Base-by-base conservation (phyloP, 768 basidiomycete species). In the Mycena kentingensis region DNA sequence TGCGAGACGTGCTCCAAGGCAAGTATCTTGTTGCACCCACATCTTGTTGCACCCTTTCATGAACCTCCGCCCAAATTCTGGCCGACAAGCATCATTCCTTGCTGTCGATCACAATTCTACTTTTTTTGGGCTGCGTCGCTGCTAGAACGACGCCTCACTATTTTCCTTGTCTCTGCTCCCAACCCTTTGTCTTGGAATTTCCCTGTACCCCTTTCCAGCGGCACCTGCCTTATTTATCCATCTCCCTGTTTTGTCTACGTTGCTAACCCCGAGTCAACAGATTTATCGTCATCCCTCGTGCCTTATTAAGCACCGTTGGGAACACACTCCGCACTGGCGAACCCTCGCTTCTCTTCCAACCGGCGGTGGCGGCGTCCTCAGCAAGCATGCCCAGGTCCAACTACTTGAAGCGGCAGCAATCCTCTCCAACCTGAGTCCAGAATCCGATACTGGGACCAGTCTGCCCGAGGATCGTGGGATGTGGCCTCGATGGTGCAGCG, bases 1-100 rank as follows among this genome's bases (percentile, higher is more conserved):
- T 98, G 95, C 72, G 95, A 98, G 74, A 91, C 85, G 63, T 98
- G 95, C 70, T 85, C 87, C 32, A 98, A 98, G 89, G 94, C 90
- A 57, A 39, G 73, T 67, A 11, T 49, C 36, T 32, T n/a, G n/a
- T n/a, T n/a, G n/a, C 54, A 46, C 27, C 6, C 13, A 13, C 21
- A 6, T 38, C 6, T 6, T 11, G 21, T n/a, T 27, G 7, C 21
- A 11, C 25, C 26, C 41, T 42, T 22, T 26, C 41, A 6, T n/a
- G n/a, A n/a, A n/a, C n/a, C n/a, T n/a, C n/a, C n/a, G n/a, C n/a
- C 10, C 41, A 42, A 21, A 7, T 24, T 42, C 21, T n/a, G n/a
- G n/a, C n/a, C n/a, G 11, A 21, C 41, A 6, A 6, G 22, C 41
- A 42, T 42, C 41, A 42, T 42, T 42, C 8, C 41, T 21, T 42